phyloP scores from a whole-genome alignment of 306 rosid genomes.

The Gillenia trifoliata region DNA sequence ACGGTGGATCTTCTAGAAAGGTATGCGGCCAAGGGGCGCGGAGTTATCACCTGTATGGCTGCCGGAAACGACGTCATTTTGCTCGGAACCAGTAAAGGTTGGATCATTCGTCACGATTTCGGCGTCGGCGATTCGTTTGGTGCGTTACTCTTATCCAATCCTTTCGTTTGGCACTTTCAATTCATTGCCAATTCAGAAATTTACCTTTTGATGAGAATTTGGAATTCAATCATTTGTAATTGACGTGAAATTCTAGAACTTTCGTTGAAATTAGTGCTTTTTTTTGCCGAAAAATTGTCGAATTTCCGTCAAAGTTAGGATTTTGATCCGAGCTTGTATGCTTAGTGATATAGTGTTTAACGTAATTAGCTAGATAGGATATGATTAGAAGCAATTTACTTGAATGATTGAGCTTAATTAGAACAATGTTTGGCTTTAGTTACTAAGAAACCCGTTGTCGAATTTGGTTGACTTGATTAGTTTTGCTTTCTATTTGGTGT shows the following conservation, averaged over 20 bases:
- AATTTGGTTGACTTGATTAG: conserved; percentile 3
- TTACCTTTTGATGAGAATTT: background rate
- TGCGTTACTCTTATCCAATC: conserved; percentile 13
- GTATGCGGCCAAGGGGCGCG: conserved; percentile 86
- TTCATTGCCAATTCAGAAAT: background rate
- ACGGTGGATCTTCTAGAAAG: conserved; percentile 90
- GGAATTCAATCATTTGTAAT: background rate
- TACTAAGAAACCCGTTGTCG: background rate
- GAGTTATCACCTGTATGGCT: conserved; percentile 83
- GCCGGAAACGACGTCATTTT: conserved; percentile 91
- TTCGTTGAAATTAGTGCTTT: too few relatives aligned
- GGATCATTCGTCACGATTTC: conserved; percentile 93
- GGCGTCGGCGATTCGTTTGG: conserved; percentile 84
- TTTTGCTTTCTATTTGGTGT: background rate
- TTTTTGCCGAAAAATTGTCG: background rate
- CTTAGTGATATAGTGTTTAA: background rate
- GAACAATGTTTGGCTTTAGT: background rate
- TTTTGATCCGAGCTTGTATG: background rate
- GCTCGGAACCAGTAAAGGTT: conserved; percentile 92
- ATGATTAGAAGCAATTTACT: background rate
- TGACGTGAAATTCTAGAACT: too few relatives aligned
- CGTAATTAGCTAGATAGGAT: background rate
- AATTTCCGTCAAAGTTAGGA: background rate
- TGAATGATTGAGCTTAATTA: background rate
- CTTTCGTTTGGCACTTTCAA: background rate